Evolutionary conservation across 1,284 basidiomycete genomes (phyloP).

Genomic region (Mrakiaceae sp.): DNA sequence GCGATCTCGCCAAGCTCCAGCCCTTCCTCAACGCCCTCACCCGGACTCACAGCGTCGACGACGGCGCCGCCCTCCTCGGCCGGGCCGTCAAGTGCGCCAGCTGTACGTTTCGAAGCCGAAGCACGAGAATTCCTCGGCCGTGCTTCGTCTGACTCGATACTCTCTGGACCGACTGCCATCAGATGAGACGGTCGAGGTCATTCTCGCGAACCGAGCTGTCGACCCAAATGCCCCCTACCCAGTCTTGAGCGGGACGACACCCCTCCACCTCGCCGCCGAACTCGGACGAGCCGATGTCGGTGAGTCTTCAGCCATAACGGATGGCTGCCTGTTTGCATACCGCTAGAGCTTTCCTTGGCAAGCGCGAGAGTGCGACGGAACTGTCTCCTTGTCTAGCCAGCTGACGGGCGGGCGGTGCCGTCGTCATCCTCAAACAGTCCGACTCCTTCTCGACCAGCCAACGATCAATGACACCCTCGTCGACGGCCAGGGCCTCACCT

Average conservation of each 20-base stretch:
- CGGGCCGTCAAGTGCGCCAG: conserved; percentile 45
- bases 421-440: conserved; percentile 31
- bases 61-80: conserved; percentile 46
- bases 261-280: conserved; percentile 76
- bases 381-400: neutral
- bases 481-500: conserved; percentile 59
- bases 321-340: neutral
- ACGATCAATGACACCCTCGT: conserved; percentile 67
- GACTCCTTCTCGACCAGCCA: conserved; percentile 61
- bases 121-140: conserved; percentile 12
- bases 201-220: conserved; percentile 61
- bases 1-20: conserved; percentile 66
- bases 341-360: no score
- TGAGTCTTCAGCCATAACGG: conserved; percentile 7
- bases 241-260: conserved; percentile 59
- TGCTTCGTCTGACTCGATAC: neutral
- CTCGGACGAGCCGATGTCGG: conserved; percentile 67
- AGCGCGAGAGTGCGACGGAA: neutral
- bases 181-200: conserved; percentile 54
- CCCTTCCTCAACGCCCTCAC: conserved; percentile 68
- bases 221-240: conserved; percentile 64
- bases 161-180: neutral
- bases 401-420: neutral
- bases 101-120: neutral
- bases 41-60: conserved; percentile 40